Conservation (phyloP, 345 rosid genomes). For the Excoecaria cochinchinensis region DNA sequence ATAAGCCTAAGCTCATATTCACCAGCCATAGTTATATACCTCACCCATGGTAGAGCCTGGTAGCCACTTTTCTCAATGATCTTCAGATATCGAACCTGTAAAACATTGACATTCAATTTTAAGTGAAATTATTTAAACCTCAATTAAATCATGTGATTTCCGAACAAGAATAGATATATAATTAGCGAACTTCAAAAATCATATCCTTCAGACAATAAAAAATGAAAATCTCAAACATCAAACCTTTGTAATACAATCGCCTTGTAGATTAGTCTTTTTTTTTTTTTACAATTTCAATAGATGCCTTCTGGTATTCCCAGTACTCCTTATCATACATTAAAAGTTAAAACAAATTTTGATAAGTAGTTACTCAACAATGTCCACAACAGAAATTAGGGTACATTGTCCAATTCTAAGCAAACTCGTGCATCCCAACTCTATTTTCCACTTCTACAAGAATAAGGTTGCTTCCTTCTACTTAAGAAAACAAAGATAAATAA, state of each 20-base stretch:
- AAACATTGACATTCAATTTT: slow-evolving; percentile 7
- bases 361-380: background rate
- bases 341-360: background rate
- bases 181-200: background rate
- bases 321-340: background rate
- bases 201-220: background rate
- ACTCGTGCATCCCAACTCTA: background rate
- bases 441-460: no score
- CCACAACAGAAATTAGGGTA: background rate
- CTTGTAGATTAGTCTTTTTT: background rate
- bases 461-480: no score
- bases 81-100: slow-evolving; percentile 94
- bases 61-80: slow-evolving; percentile 96
- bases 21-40: slow-evolving; percentile 98
- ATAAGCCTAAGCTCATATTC: slow-evolving; percentile 90
- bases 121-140: no score
- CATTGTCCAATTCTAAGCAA: background rate
- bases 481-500: no score
- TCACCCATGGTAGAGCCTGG: slow-evolving; percentile 99
- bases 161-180: background rate
- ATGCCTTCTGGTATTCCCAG: background rate
- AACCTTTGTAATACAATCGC: background rate
- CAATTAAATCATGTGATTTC: background rate
- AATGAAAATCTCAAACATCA: background rate
- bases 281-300: background rate